Evolutionary conservation across 371 early-diverging fungal species (phyloP).

Genomic region (Rhizopus stolonifer): DNA sequence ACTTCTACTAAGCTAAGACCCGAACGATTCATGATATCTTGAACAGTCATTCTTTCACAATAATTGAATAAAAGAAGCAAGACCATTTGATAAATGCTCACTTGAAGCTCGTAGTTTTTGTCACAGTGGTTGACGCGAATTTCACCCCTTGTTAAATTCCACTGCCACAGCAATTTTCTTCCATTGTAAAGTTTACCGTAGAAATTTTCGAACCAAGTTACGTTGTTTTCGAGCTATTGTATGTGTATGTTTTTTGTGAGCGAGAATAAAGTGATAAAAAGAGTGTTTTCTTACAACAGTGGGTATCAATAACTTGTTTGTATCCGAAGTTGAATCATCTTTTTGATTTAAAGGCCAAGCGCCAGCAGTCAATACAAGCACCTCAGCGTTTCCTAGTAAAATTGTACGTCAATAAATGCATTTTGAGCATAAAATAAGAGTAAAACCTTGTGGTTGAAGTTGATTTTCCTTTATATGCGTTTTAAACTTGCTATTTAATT

Average conservation of each 20-base stretch:
- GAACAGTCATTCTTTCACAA: slow-evolving; percentile 33
- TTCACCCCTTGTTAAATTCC: slow-evolving; percentile 83
- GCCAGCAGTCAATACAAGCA: slow-evolving; percentile 82
- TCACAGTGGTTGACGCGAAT: slow-evolving; percentile 66
- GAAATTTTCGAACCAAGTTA: slow-evolving; percentile 72
- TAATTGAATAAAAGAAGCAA: slow-evolving; percentile 75
- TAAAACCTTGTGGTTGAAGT: slow-evolving; percentile 41
- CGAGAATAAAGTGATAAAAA: background rate
- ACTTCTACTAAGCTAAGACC: slow-evolving; percentile 56
- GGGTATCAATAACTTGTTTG: slow-evolving; percentile 60
- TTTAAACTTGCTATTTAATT: slow-evolving; percentile 61
- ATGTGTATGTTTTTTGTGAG: background rate
- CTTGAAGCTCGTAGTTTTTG: slow-evolving; percentile 79
- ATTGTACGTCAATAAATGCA: no score
- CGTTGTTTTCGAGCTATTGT: slow-evolving; percentile 63
- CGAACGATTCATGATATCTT: slow-evolving; percentile 56
- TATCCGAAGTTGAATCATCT: slow-evolving; percentile 45
- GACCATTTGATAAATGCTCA: slow-evolving; percentile 77
- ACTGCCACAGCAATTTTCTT: slow-evolving; percentile 85
- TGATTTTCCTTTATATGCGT: slow-evolving; percentile 40
- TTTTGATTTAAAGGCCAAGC: slow-evolving; percentile 84
- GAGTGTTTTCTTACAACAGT: slow-evolving; percentile 49
- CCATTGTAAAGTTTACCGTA: slow-evolving; percentile 77
- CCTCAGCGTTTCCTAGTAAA: slow-evolving; percentile 68
- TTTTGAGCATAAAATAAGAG: background rate